Conservation (phyloP, 352 stramenopile species). For the Pythium brassicae region DNA sequence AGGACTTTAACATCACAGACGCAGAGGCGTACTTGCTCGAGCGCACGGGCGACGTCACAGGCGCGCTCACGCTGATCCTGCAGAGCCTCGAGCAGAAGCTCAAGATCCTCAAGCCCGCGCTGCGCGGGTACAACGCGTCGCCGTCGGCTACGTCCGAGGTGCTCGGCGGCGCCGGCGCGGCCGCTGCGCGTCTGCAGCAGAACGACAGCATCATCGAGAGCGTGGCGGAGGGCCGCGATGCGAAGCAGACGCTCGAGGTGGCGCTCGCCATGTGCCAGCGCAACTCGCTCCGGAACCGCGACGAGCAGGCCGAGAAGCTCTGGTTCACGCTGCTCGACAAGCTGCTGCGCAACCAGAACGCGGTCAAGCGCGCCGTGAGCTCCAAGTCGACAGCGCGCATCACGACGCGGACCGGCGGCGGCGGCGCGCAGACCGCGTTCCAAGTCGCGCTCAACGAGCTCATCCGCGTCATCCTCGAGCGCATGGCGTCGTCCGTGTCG, state of each 20-base stretch:
- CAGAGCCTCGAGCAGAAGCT: constrained; percentile 91
- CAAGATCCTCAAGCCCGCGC: constrained; percentile 85
- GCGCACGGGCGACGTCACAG: constrained; percentile 90
- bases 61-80: constrained; percentile 90
- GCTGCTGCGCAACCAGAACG: constrained; percentile 90
- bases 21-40: constrained; percentile 92
- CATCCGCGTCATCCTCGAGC: constrained; percentile 91
- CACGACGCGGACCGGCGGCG: constrained; percentile 52
- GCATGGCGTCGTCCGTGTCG: constrained; percentile 92
- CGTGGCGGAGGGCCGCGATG: constrained; percentile 64
- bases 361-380: constrained; percentile 86
- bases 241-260: constrained; percentile 89
- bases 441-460: constrained; percentile 90
- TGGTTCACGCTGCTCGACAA: constrained; percentile 95
- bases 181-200: constrained; percentile 32
- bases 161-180: constrained; percentile 18
- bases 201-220: constrained; percentile 84
- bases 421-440: constrained; percentile 80
- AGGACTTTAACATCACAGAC: constrained; percentile 81
- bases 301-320: constrained; percentile 90
- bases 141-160: constrained; percentile 36
- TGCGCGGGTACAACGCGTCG: constrained; percentile 70
- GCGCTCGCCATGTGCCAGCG: constrained; percentile 92
- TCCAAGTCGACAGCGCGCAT: constrained; percentile 60
- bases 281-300: constrained; percentile 83